Evolutionary conservation across 306 rosid genomes (phyloP).

Genomic region (Luffa aegyptiaca): DNA sequence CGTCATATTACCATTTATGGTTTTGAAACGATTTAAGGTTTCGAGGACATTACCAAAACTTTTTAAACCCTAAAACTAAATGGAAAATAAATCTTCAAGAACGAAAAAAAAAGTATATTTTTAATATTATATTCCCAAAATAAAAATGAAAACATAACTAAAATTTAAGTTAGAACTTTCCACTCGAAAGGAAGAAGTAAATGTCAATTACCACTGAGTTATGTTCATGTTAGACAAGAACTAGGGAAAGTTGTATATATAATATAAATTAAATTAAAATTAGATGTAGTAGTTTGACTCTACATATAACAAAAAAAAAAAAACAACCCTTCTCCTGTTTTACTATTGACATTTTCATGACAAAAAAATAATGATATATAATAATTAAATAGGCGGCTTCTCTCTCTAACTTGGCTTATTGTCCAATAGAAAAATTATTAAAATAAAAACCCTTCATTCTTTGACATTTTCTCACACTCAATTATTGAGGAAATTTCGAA

Average conservation of each 20-base stretch:
- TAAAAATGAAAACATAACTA: background rate
- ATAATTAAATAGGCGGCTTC: slow-evolving; percentile 25
- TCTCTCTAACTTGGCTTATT: background rate
- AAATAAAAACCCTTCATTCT: background rate
- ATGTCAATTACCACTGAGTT: no score
- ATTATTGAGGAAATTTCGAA: background rate
- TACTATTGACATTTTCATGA: slow-evolving; percentile 47
- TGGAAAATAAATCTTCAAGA: background rate
- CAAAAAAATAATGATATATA: slow-evolving; percentile 10
- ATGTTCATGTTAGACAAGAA: no score
- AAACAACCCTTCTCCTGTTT: background rate
- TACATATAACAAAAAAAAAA: background rate
- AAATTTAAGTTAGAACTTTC: no score
- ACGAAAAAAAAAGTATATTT: background rate
- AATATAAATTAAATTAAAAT: background rate
- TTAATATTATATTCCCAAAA: background rate
- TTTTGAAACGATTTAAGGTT: background rate
- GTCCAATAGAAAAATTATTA: background rate
- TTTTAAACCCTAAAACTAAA: background rate
- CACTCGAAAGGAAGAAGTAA: no score
- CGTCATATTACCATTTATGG: background rate
- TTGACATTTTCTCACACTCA: slow-evolving; percentile 4
- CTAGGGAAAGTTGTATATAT: no score
- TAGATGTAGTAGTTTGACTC: background rate
- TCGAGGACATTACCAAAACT: background rate